Conservation (phyloP, 306 rosid genomes). For the Morella rubra region DNA sequence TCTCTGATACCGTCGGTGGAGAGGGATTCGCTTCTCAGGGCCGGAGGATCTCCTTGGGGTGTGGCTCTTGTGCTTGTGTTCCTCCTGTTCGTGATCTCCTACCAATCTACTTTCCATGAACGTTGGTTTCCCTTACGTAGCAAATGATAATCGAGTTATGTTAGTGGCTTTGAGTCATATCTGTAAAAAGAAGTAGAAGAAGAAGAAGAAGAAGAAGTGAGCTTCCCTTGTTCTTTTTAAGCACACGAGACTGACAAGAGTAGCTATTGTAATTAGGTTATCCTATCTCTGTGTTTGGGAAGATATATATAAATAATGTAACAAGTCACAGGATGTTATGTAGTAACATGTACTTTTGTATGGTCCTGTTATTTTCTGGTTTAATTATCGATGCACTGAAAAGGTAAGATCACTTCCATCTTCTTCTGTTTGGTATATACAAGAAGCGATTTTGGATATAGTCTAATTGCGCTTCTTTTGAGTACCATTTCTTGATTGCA, state of each 20-base stretch:
- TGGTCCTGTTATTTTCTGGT: background rate
- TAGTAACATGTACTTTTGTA: background rate
- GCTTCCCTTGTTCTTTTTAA: background rate
- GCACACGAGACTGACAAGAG: background rate
- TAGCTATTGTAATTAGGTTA: background rate
- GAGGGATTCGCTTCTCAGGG: slow-evolving; percentile 65
- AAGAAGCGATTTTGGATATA: background rate
- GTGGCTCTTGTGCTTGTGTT: slow-evolving; percentile 65
- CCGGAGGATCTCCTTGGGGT: slow-evolving; percentile 93
- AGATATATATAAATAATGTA: background rate
- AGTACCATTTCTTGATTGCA: no score
- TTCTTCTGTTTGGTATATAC: background rate
- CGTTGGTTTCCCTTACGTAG: slow-evolving; percentile 78
- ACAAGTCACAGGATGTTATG: background rate
- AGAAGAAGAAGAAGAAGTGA: background rate
- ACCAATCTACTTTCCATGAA: slow-evolving; percentile 70
- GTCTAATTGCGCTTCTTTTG: no score
- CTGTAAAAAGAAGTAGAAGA: background rate
- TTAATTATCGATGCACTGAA: background rate
- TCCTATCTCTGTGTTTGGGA: background rate
- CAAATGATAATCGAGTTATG: slow-evolving; percentile 23
- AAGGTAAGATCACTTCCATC: background rate
- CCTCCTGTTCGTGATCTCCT: slow-evolving; percentile 56
- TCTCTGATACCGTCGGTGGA: slow-evolving; percentile 51
- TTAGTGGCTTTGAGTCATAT: background rate